Evolutionary conservation across 306 rosid genomes (phyloP).

Genomic region (Acacia confusa): DNA sequence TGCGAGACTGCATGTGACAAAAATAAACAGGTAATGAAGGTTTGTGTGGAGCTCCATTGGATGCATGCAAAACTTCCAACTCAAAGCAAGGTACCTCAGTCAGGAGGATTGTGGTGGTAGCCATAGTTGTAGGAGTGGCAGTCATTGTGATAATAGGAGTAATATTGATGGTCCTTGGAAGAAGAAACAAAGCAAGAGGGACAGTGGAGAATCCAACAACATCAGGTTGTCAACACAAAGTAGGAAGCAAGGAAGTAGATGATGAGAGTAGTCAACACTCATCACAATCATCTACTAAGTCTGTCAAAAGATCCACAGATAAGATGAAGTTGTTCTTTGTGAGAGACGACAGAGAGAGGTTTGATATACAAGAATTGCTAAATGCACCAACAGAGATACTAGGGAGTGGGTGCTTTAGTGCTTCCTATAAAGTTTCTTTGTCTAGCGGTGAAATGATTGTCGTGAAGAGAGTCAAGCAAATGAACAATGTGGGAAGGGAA

Average conservation of each 20-base stretch:
- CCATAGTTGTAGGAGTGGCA: slow-evolving; percentile 42
- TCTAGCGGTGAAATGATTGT: slow-evolving; percentile 56
- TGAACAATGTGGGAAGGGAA: slow-evolving; percentile 75
- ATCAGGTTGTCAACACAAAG: slow-evolving; percentile 15
- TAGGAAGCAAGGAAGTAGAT: not conserved
- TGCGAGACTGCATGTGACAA: not conserved
- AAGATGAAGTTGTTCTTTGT: slow-evolving; percentile 58
- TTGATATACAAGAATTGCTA: slow-evolving; percentile 72
- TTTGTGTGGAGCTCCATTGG: slow-evolving; percentile 74
- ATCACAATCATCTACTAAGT: not conserved
- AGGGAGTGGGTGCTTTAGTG: slow-evolving; percentile 77
- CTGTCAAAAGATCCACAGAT: slow-evolving; percentile 33
- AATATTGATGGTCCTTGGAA: slow-evolving; percentile 38
- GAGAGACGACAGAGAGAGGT: slow-evolving; percentile 61
- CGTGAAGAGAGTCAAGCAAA: slow-evolving; percentile 83
- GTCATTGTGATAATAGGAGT: slow-evolving; percentile 41
- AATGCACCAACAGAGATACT: slow-evolving; percentile 82
- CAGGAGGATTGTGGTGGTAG: slow-evolving; percentile 36
- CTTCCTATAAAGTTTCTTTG: slow-evolving; percentile 78
- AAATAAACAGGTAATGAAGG: slow-evolving; percentile 57
- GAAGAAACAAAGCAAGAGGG: slow-evolving; percentile 24
- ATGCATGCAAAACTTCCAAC: slow-evolving; percentile 31
- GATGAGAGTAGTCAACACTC: slow-evolving; percentile 24
- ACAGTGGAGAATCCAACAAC: slow-evolving; percentile 39
- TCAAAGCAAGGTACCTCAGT: not conserved